Percentiles rank a stretch among this genome's conserved stretches.
These are phyloP conservation scores for Shiraia bambusicola DNA, from an alignment of 2,329 filamentous ascomycete genomes.

Conservation along the genomic window DNA sequence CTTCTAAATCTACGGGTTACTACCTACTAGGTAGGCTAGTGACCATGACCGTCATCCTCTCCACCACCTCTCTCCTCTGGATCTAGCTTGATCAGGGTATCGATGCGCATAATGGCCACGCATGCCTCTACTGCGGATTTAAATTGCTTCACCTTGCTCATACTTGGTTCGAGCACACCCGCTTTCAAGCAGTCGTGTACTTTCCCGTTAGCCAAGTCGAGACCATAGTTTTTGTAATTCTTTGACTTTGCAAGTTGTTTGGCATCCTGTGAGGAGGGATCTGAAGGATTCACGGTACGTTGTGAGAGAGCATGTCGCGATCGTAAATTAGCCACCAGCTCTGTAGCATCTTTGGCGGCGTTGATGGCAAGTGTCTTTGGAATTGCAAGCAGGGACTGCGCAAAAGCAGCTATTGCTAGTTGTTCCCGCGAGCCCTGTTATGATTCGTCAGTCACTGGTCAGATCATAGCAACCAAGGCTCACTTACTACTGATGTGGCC, in stretches of 20 bases:
- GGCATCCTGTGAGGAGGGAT: constrained; percentile 67
- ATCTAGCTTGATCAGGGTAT: constrained; percentile 97
- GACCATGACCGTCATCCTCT: constrained; percentile 82
- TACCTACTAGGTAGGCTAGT: too few relatives aligned
- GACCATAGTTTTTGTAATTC: constrained; percentile 97
- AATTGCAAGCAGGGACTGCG: constrained; percentile 88
- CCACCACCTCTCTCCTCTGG: constrained; percentile 73
- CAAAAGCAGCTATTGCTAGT: constrained; percentile 96
- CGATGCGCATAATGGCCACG: constrained; percentile 98
- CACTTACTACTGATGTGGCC: constrained; percentile 82
- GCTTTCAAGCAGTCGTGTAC: constrained; percentile 93
- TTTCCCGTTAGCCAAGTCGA: constrained; percentile 86
- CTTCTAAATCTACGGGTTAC: too few relatives aligned
- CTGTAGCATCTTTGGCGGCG: constrained; percentile 92
- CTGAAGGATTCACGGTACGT: constrained; percentile 72
- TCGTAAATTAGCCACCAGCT: constrained; percentile 92
- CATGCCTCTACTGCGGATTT: constrained; percentile 99
- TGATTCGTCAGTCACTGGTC: neutral
- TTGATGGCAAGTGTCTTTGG: constrained; percentile 97
- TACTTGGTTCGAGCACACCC: constrained; percentile 92
- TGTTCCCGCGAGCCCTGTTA: constrained; percentile 82
- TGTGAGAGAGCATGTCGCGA: constrained; percentile 93
- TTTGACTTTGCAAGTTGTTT: constrained; percentile 90
- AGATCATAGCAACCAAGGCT: neutral
- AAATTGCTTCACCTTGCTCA: constrained; percentile 97